A percentile compares a stretch with the other conserved stretches of the same genome.
These are phyloP conservation scores for Microcyclosporella mali DNA, from an alignment of 2,329 filamentous ascomycete genomes.

Conservation along the genomic window DNA sequence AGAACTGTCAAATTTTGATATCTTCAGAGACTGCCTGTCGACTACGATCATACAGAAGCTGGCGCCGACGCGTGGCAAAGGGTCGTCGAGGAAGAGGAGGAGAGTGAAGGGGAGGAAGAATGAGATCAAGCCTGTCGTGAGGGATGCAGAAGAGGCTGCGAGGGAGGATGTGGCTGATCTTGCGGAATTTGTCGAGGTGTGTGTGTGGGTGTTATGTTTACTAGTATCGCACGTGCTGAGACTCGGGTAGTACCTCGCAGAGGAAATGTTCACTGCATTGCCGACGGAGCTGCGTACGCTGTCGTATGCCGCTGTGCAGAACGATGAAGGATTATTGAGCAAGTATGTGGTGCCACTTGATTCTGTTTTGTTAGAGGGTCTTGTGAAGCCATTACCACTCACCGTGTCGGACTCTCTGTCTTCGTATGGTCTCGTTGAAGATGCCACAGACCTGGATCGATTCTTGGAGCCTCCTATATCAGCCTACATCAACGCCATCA, in stretches of 20 bases:
- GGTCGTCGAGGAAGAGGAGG: slow-evolving; percentile 43
- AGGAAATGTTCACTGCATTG: slow-evolving; percentile 60
- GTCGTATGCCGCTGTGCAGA: slow-evolving; percentile 52
- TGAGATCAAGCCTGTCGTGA: slow-evolving; percentile 32
- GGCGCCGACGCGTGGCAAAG: slow-evolving; percentile 38
- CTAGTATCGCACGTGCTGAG: background rate
- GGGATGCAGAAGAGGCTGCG: slow-evolving; percentile 6
- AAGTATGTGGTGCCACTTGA: slow-evolving; percentile 51
- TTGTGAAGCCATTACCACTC: slow-evolving; percentile 53
- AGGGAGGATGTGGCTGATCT: slow-evolving; percentile 57
- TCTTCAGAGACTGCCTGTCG: slow-evolving; percentile 70
- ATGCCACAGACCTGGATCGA: slow-evolving; percentile 39
- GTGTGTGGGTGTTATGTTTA: background rate
- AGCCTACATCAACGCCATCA: slow-evolving; percentile 54
- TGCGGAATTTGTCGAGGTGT: slow-evolving; percentile 68
- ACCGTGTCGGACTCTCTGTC: slow-evolving; percentile 60
- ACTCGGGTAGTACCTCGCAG: slow-evolving; percentile 56
- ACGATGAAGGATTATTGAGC: slow-evolving; percentile 45
- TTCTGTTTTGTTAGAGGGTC: slow-evolving; percentile 31
- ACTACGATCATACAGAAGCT: slow-evolving; percentile 60
- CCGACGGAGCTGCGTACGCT: slow-evolving; percentile 57
- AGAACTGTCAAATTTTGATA: slow-evolving; percentile 52
- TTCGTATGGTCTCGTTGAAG: slow-evolving; percentile 59
- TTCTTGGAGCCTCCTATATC: slow-evolving; percentile 61
- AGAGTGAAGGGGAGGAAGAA: slow-evolving; percentile 37